Conservation (phyloP, 2,329 filamentous ascomycete genomes). For the Trichophyton schoenleinii region DNA sequence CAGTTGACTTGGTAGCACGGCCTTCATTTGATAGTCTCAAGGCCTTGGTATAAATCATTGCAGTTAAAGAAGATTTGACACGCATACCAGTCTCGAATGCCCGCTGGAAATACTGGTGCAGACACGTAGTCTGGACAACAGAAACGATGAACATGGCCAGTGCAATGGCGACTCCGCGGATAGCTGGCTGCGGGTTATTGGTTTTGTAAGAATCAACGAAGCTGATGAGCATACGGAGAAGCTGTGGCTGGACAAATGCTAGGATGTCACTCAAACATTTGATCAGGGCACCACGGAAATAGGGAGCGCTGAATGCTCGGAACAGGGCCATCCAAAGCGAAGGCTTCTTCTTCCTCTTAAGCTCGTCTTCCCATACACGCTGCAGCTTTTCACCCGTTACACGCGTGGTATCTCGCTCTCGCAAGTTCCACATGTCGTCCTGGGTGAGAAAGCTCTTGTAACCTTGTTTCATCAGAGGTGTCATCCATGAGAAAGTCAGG, state of each 20-base stretch:
- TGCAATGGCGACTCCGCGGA: conserved; percentile 77
- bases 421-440: conserved; percentile 88
- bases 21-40: conserved; percentile 88
- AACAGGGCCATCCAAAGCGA: conserved; percentile 81
- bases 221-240: conserved; percentile 68
- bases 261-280: conserved; percentile 79
- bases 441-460: conserved; percentile 88
- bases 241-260: conserved; percentile 81
- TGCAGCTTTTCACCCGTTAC: conserved; percentile 59
- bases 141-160: conserved; percentile 86
- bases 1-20: conserved; percentile 74
- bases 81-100: conserved; percentile 94
- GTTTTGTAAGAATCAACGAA: conserved; percentile 67
- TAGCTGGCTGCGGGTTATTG: conserved; percentile 57
- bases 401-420: conserved; percentile 65
- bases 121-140: conserved; percentile 70
- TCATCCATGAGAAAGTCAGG: conserved; percentile 97
- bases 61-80: conserved; percentile 80
- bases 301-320: conserved; percentile 72
- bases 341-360: conserved; percentile 58
- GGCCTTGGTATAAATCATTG: conserved; percentile 86
- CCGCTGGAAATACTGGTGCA: conserved; percentile 96
- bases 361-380: conserved; percentile 61
- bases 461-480: conserved; percentile 87
- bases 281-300: conserved; percentile 67